phyloP scores from a whole-genome alignment of 768 basidiomycete species.

The Phylloporus sp. region DNA sequence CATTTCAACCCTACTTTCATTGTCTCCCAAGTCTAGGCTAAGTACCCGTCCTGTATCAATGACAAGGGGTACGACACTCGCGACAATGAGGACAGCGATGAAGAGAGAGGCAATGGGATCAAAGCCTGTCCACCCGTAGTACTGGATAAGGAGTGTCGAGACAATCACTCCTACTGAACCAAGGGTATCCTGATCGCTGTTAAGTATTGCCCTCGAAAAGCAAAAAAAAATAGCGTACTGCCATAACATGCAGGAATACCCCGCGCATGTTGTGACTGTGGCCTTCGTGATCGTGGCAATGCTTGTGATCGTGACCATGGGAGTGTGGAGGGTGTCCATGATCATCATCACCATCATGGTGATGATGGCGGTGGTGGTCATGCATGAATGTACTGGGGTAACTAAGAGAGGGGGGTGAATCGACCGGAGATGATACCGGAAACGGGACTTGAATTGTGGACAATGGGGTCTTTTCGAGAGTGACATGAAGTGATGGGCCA shows the following conservation, averaged over 20 bases:
- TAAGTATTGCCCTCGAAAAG: slow-evolving; percentile 4
- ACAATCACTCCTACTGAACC: slow-evolving; percentile 98
- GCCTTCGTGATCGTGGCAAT: slow-evolving; percentile 57
- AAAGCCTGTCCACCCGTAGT: slow-evolving; percentile 98
- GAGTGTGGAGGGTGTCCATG: slow-evolving; percentile 48
- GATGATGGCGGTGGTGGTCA: slow-evolving; percentile 40
- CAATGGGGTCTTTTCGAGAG: slow-evolving; percentile 21
- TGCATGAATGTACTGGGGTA: slow-evolving; percentile 51
- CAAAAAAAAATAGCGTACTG: slow-evolving; percentile 48
- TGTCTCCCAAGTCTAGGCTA: slow-evolving; percentile 76
- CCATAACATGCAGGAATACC: slow-evolving; percentile 97
- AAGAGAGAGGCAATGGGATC: slow-evolving; percentile 97
- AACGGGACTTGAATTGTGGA: slow-evolving; percentile 23
- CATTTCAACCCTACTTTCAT: slow-evolving; percentile 48
- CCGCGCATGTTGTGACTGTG: slow-evolving; percentile 99
- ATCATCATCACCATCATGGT: slow-evolving; percentile 17
- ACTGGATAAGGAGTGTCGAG: slow-evolving; percentile 91
- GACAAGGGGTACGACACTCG: slow-evolving; percentile 92
- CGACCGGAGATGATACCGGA: slow-evolving; percentile 24
- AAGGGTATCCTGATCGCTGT: slow-evolving; percentile 68
- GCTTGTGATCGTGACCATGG: slow-evolving; percentile 40
- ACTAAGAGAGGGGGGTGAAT: slow-evolving; percentile 62
- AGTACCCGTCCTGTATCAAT: slow-evolving; percentile 89
- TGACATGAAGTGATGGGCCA: slow-evolving; percentile 39
- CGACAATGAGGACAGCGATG: slow-evolving; percentile 92